Conservation (phyloP, 176 grass and related monocot species). For the Aegilops bicornis region DNA sequence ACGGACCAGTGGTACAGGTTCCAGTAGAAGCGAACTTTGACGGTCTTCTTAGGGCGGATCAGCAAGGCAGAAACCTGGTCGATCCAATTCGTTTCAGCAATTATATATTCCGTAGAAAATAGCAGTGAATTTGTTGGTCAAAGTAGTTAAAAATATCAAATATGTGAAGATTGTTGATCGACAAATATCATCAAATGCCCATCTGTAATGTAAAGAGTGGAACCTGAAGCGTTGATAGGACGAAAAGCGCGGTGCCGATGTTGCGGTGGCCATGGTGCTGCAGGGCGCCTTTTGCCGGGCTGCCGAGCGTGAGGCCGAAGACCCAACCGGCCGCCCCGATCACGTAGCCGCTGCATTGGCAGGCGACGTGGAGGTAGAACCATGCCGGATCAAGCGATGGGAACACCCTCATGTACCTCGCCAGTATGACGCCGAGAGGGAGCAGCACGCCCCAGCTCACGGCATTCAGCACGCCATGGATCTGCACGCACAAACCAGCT, state of each 20-base stretch:
- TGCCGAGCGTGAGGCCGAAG: neutral
- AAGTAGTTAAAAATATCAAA: neutral
- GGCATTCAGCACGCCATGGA: conserved; percentile 17
- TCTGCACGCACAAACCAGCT: neutral
- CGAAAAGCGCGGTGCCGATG: conserved; percentile 7
- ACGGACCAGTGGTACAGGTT: conserved; percentile 11
- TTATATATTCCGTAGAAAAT: neutral
- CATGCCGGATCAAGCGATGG: conserved; percentile 13
- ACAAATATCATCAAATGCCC: neutral
- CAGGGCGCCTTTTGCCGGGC: neutral
- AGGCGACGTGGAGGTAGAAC: conserved; percentile 7
- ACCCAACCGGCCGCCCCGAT: neutral
- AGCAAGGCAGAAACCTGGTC: conserved; percentile 11
- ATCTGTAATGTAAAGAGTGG: neutral
- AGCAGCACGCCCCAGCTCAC: conserved; percentile 13
- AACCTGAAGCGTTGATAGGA: conserved; percentile 15
- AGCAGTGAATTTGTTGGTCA: neutral
- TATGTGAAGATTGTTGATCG: neutral
- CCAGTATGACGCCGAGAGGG: conserved; percentile 6
- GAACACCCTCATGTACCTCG: conserved; percentile 25
- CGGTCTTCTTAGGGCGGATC: conserved; percentile 17
- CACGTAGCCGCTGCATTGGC: conserved; percentile 24
- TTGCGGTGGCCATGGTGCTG: neutral
- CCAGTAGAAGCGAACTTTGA: conserved; percentile 19
- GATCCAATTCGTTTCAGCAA: neutral